Percentiles rank a stretch among this genome's conserved stretches.
These are phyloP conservation scores for Gnaphalium uliginosum DNA, from an alignment of 129 eudicot species.

Conservation along the genomic window DNA sequence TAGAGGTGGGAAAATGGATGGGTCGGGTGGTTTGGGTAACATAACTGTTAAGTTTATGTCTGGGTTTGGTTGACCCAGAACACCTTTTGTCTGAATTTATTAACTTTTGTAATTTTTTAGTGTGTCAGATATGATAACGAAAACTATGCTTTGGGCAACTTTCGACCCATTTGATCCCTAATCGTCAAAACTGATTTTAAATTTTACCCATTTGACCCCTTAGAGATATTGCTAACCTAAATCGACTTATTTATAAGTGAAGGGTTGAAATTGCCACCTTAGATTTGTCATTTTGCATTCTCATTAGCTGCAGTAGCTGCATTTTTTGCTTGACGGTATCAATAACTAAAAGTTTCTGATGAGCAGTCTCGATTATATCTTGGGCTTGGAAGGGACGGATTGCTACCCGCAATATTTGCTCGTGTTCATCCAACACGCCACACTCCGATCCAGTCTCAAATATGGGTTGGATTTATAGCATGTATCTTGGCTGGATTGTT, in stretches of 20 bases:
- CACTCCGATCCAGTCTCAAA: slow-evolving; percentile 90
- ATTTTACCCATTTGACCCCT: background rate
- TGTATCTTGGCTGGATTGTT: slow-evolving; percentile 71
- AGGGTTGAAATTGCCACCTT: background rate
- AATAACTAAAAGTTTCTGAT: slow-evolving; percentile 24
- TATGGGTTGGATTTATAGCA: slow-evolving; percentile 96
- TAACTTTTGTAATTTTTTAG: background rate
- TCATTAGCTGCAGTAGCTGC: background rate
- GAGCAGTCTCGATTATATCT: slow-evolving; percentile 90
- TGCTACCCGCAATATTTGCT: slow-evolving; percentile 74
- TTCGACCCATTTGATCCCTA: slow-evolving; percentile 1
- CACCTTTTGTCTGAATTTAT: background rate
- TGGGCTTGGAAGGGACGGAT: slow-evolving; percentile 97
- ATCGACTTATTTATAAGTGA: background rate
- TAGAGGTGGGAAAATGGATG: background rate
- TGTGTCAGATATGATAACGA: background rate
- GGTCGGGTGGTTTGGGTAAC: background rate
- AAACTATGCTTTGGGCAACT: background rate
- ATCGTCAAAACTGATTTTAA: background rate
- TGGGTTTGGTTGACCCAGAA: background rate
- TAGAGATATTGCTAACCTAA: background rate
- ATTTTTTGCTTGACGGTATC: background rate
- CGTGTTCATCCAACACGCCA: slow-evolving; percentile 82
- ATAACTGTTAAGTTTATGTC: background rate
- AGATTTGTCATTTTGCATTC: background rate